These are phyloP conservation scores for Eucalyptus cloeziana DNA, from an alignment of 345 rosid species.

Conservation along the genomic window DNA sequence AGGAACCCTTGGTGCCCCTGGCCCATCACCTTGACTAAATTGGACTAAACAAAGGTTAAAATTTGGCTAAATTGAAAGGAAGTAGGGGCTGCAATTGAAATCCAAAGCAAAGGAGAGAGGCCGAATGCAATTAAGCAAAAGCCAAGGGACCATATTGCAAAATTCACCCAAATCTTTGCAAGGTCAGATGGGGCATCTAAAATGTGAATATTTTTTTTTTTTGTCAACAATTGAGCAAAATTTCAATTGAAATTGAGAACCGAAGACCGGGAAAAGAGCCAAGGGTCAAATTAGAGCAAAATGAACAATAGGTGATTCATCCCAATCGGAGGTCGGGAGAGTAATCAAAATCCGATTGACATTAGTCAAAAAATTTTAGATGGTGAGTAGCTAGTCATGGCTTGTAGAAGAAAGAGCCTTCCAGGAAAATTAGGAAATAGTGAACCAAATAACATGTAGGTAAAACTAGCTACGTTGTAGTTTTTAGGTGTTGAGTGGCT, in stretches of 20 bases:
- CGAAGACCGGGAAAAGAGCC: not conserved
- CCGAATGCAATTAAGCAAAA: not conserved
- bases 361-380: not conserved
- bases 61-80: not conserved
- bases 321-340: not conserved
- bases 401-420: not conserved
- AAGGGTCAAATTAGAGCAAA: not conserved
- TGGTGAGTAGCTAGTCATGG: not conserved
- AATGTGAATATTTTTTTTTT: not conserved
- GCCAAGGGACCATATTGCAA: not conserved
- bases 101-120: not conserved
- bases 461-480: too few relatives aligned
- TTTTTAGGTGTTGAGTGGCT: not conserved
- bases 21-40: not conserved
- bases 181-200: not conserved
- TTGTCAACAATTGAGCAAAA: not conserved
- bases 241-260: not conserved
- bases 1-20: not conserved
- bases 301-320: fast-evolving
- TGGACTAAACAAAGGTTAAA: not conserved
- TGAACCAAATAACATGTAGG: too few relatives aligned
- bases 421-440: not conserved
- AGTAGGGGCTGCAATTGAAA: too few relatives aligned
- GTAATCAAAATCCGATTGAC: not conserved
- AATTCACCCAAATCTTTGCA: not conserved